phyloP scores from a whole-genome alignment of 2,329 filamentous ascomycete species.

The Diaporthe sp. region DNA sequence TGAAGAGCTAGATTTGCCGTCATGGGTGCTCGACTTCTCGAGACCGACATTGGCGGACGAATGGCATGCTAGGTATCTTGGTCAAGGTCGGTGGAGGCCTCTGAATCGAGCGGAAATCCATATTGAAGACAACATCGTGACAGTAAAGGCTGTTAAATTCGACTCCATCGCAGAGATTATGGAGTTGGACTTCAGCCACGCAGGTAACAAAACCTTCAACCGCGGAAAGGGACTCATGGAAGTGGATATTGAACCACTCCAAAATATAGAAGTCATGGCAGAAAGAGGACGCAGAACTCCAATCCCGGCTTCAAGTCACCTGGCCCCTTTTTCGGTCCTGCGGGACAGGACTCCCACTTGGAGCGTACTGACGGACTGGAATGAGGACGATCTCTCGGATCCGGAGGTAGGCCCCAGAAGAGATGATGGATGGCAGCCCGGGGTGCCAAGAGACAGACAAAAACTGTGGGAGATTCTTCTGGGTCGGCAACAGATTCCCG shows the following conservation, averaged over 20 bases:
- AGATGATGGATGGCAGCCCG: background rate
- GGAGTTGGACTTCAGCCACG: background rate
- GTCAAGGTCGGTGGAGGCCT: background rate
- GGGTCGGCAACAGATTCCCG: background rate
- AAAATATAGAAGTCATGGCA: background rate
- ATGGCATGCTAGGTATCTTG: background rate
- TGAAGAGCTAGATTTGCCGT: background rate
- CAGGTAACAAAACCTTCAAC: background rate
- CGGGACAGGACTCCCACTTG: background rate
- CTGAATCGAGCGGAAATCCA: background rate
- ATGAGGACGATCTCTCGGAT: background rate
- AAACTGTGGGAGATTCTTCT: constrained; percentile 12
- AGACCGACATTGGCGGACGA: background rate
- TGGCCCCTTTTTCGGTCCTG: background rate
- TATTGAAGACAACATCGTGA: background rate
- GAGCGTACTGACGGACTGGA: background rate
- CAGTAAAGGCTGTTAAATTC: background rate
- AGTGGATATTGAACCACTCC: constrained; percentile 3
- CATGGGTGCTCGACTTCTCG: background rate
- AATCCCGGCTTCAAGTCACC: background rate
- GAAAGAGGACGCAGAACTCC: background rate
- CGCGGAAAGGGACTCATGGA: background rate
- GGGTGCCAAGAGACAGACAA: background rate
- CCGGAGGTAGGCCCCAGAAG: background rate
- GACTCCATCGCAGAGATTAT: background rate